Evolutionary conservation across 169 alveolate species (phyloP).

Genomic region (Plasmodium vivax): DNA sequence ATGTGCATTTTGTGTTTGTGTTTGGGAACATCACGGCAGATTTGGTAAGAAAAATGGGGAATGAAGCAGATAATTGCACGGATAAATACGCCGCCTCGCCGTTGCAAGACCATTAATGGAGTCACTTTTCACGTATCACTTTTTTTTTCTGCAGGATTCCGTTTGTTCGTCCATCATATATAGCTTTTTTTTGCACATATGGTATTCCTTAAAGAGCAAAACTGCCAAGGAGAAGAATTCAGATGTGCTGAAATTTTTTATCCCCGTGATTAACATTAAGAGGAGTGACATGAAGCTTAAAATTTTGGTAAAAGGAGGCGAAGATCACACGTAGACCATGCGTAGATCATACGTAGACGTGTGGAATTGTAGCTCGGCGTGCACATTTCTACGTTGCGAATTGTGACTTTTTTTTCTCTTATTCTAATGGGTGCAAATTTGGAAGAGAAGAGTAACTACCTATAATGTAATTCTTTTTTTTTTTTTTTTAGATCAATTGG

Average conservation of each 20-base stretch:
- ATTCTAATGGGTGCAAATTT: neutral
- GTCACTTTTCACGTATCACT: neutral
- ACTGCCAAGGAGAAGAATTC: neutral
- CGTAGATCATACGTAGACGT: neutral
- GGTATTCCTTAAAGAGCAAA: slow-evolving; percentile 61
- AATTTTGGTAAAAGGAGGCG: slow-evolving; percentile 40
- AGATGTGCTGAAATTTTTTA: slow-evolving; percentile 34
- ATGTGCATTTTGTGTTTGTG: slow-evolving; percentile 46
- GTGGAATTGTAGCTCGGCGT: neutral
- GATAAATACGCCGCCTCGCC: neutral
- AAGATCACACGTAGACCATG: neutral
- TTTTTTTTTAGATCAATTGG: slow-evolving; percentile 65
- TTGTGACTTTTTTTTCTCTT: neutral
- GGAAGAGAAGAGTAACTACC: neutral
- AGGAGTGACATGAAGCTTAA: slow-evolving; percentile 61
- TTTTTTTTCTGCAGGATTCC: slow-evolving; percentile 46
- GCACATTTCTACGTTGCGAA: neutral
- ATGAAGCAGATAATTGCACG: neutral
- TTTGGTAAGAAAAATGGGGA: slow-evolving; percentile 39
- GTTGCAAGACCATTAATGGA: neutral
- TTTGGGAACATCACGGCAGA: slow-evolving; percentile 75
- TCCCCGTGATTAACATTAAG: slow-evolving; percentile 73
- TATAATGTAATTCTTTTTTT: neutral
- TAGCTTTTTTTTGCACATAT: slow-evolving; percentile 68
- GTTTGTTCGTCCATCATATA: slow-evolving; percentile 67